phyloP scores from a whole-genome alignment of 805 yeast species.

The Metschnikowia reukaufii region DNA sequence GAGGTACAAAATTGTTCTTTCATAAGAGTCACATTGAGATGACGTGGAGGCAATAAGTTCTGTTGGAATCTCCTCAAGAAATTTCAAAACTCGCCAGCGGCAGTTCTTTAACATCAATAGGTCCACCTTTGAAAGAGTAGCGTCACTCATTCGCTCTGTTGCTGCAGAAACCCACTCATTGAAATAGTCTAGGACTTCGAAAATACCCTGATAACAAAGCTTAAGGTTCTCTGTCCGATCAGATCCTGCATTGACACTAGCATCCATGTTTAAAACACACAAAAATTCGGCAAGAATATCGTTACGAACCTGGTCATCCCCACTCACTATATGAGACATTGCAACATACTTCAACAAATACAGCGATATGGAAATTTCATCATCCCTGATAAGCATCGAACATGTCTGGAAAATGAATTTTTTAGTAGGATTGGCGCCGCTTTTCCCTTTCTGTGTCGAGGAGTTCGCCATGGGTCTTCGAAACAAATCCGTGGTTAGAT shows the following conservation, averaged over 20 bases:
- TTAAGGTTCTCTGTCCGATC: conserved; percentile 58
- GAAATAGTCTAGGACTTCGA: conserved; percentile 79
- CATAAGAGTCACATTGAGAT: conserved; percentile 79
- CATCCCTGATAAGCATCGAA: conserved; percentile 63
- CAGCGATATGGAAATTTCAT: conserved; percentile 66
- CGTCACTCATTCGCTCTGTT: conserved; percentile 32
- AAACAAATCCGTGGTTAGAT: conserved; percentile 65
- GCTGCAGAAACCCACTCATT: conserved; percentile 67
- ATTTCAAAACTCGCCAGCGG: conserved; percentile 37
- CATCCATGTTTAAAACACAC: conserved; percentile 46
- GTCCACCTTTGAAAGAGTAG: conserved; percentile 20
- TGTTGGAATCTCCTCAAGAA: conserved; percentile 60
- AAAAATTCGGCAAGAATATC: conserved; percentile 60
- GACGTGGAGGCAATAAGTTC: conserved; percentile 75
- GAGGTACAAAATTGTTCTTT: conserved; percentile 79
- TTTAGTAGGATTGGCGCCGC: conserved; percentile 18
- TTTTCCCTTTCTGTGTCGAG: conserved; percentile 13
- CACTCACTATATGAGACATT: conserved; percentile 58
- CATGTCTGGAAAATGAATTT: conserved; percentile 57
- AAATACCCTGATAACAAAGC: conserved; percentile 68
- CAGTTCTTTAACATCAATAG: conserved; percentile 27
- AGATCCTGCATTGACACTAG: conserved; percentile 46
- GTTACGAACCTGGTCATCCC: conserved; percentile 36
- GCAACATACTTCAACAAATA: conserved; percentile 77
- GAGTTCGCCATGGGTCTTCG: conserved; percentile 33